phyloP scores from a whole-genome alignment of 371 early-diverging fungal species.

The Sporodiniella umbellata region DNA sequence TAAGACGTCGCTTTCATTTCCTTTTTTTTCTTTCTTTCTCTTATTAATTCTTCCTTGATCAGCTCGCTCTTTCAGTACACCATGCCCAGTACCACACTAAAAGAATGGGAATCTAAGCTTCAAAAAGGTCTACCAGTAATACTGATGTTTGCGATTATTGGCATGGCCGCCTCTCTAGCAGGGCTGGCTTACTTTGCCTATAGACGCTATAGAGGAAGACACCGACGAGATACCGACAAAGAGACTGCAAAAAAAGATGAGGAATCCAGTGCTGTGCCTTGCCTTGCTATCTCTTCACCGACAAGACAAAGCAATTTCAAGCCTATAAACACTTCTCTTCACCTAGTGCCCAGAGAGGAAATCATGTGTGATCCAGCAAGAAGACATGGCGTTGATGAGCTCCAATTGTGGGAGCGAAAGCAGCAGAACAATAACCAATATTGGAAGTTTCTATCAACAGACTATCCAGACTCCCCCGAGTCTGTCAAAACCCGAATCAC shows the following conservation, averaged over 20 bases:
- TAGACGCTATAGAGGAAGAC: constrained; percentile 16
- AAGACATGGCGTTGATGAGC: constrained; percentile 43
- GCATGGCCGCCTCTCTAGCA: constrained; percentile 18
- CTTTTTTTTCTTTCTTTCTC: neutral
- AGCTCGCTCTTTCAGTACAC: neutral
- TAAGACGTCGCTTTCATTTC: too few relatives aligned
- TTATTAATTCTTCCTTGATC: neutral
- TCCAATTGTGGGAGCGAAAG: constrained; percentile 38
- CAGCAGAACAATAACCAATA: constrained; percentile 12
- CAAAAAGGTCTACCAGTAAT: constrained; percentile 25
- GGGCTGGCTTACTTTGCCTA: constrained; percentile 24
- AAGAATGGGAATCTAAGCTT: neutral
- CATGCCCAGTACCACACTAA: neutral
- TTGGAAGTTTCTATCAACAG: constrained; percentile 18
- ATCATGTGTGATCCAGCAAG: constrained; percentile 36
- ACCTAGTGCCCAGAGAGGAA: constrained; percentile 31
- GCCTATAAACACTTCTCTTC: constrained; percentile 15
- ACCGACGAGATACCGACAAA: constrained; percentile 2
- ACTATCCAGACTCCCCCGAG: constrained; percentile 27
- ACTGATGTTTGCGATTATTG: constrained; percentile 36
- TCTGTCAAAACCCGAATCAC: neutral
- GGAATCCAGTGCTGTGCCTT: constrained; percentile 13
- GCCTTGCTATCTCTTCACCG: constrained; percentile 11
- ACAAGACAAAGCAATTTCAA: constrained; percentile 19
- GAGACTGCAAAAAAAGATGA: neutral